Evolutionary conservation across 352 stramenopile genomes (phyloP).

Genomic region (Phytophthora crassamura): DNA sequence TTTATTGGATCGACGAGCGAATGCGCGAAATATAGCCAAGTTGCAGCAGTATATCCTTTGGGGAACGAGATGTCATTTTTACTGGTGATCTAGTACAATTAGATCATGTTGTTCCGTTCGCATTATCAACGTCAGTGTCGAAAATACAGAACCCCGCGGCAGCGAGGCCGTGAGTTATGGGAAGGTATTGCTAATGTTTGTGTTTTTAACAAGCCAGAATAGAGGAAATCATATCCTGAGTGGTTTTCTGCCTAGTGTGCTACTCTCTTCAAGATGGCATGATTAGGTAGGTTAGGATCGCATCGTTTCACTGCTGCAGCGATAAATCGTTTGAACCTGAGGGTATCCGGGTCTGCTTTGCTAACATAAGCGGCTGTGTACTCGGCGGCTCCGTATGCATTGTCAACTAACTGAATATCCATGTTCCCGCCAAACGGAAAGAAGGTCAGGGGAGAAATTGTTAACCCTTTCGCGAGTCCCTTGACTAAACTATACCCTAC

Average conservation of each 20-base stretch:
- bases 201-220: no score
- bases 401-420: conserved; percentile 33
- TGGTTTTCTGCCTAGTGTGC: no score
- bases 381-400: no score
- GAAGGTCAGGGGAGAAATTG: conserved; percentile 11
- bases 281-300: conserved; percentile 5
- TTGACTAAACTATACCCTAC: no score
- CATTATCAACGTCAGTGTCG: background rate
- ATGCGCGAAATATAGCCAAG: conserved; percentile 15
- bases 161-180: no score
- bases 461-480: no score
- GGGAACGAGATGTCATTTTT: conserved; percentile 14
- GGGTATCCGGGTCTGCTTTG: no score
- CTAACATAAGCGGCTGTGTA: no score
- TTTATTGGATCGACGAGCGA: conserved; percentile 20
- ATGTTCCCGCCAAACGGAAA: conserved; percentile 28
- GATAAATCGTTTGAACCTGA: no score
- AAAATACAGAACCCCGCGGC: conserved; percentile 5
- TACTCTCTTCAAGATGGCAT: conserved; percentile 3
- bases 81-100: conserved; percentile 13
- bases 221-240: no score
- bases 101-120: no score
- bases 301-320: conserved; percentile 14
- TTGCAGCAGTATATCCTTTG: conserved; percentile 4
- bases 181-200: no score